A percentile compares a stretch with the other conserved stretches of the same genome.
These are phyloP conservation scores for Cucumis sativus DNA, from an alignment of 306 rosid species.

Conservation along the genomic window Cucumber_9930_V3 NC_026657.2:35305501-35306000, in stretches of 20 bases:
- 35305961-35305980: too few relatives aligned
- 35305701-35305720: neutral
- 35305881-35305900: neutral
- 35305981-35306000: too few relatives aligned
- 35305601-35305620: too few relatives aligned
- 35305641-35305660: too few relatives aligned
- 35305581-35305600: neutral
- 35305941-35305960: neutral
- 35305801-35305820: neutral
- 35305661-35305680: too few relatives aligned
- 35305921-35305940: neutral
- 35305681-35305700: too few relatives aligned
- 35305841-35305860: neutral
- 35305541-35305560: neutral
- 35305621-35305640: too few relatives aligned
- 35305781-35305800: neutral
- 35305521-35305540: neutral
- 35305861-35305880: neutral
- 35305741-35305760: neutral
- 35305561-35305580: too few relatives aligned
- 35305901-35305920: neutral
- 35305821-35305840: neutral
- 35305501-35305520: too few relatives aligned
- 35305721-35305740: too few relatives aligned
- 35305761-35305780: neutral